Conservation (phyloP, 441 rosid species). For the Syzygium malaccense region DNA sequence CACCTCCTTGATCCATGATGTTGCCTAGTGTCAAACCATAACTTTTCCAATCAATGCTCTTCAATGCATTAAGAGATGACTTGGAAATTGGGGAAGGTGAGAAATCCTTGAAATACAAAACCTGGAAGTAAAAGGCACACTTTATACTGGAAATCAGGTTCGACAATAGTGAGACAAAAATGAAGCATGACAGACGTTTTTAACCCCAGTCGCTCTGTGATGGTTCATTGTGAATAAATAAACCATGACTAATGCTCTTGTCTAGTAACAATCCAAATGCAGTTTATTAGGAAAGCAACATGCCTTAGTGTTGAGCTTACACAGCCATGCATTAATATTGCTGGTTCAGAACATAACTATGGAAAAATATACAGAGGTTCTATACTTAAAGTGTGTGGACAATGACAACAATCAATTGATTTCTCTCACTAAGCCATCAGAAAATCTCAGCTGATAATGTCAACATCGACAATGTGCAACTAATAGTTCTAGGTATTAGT, state of each 20-base stretch:
- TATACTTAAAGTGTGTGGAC: background rate
- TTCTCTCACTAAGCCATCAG: background rate
- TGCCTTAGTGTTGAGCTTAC: background rate
- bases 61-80: conserved; percentile 42
- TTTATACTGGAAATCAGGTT: background rate
- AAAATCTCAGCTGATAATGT: background rate
- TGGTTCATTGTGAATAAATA: background rate
- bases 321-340: background rate
- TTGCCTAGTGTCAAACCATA: conserved; percentile 59
- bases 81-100: conserved; percentile 39
- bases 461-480: background rate
- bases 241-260: background rate
- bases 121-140: conserved; percentile 28
- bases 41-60: conserved; percentile 70
- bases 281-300: background rate
- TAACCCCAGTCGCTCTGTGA: background rate
- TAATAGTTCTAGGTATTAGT: background rate
- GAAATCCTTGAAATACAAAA: conserved; percentile 66
- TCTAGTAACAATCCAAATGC: background rate
- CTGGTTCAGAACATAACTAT: background rate
- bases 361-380: background rate
- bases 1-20: conserved; percentile 38
- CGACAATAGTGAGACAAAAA: background rate
- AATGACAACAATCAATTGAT: background rate
- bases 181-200: background rate